A percentile compares a stretch with the other conserved stretches of the same genome.
Evolutionary conservation across 176 grass and related monocot species (phyloP).

Genomic region (Thinopyrum elongatum): DNA sequence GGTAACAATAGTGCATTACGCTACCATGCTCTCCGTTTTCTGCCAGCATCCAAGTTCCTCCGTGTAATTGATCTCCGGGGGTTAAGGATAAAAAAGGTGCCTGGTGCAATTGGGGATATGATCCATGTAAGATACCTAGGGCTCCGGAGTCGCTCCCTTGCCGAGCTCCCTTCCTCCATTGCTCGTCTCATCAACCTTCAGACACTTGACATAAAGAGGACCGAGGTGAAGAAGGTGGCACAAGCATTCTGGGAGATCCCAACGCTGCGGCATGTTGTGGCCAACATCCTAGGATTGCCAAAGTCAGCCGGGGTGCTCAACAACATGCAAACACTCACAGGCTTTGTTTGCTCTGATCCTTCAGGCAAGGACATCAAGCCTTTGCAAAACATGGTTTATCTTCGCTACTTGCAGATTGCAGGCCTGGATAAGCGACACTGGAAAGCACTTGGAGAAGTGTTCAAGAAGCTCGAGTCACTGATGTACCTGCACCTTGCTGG

Average conservation of each 20-base stretch:
- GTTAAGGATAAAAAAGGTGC: slow-evolving; percentile 7
- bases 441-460: neutral
- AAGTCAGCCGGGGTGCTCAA: neutral
- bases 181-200: slow-evolving; percentile 38
- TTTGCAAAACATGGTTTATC: slow-evolving; percentile 23
- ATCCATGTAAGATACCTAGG: slow-evolving; percentile 41
- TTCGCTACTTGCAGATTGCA: slow-evolving; percentile 23
- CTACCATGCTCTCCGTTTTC: neutral
- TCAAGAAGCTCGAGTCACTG: slow-evolving; percentile 34
- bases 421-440: neutral
- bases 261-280: slow-evolving; percentile 24
- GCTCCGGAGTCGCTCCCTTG: neutral
- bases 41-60: slow-evolving; percentile 25
- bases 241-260: slow-evolving; percentile 37
- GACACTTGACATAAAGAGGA: slow-evolving; percentile 39
- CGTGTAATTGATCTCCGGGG: slow-evolving; percentile 34
- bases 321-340: slow-evolving; percentile 39
- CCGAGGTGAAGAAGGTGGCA: neutral
- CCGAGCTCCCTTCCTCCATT: slow-evolving; percentile 25
- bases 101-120: slow-evolving; percentile 22
- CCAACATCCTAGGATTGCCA: slow-evolving; percentile 5
- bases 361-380: neutral
- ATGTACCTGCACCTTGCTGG: slow-evolving; percentile 1
- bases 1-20: neutral
- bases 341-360: neutral